Evolutionary conservation across 768 basidiomycete genomes (phyloP), one percentile per base, ranked within the genome.

Genomic region (Termitomyces sp.): DNA sequence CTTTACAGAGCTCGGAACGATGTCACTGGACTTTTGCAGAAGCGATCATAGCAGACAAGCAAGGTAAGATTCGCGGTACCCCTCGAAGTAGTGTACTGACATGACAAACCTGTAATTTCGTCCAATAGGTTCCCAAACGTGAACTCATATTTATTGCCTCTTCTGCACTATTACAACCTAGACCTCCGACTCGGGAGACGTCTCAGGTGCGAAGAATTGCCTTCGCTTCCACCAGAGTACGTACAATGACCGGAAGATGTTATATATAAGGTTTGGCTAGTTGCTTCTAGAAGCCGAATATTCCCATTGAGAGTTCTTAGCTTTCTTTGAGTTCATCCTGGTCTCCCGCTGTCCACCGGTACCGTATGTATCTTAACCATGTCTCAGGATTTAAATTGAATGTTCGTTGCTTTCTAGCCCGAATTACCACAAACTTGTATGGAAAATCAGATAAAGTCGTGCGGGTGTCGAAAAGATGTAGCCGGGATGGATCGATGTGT

Each of bases 1-100:
- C 61, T 14, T 38, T 69, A 21, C 50, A 59, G 21, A 52, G 55
- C 7, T 58, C 61, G 17, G 65, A 67, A 21, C 51, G 40, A 10
- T 67, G 55, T 17, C 59, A 63, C 23, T 66, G 65, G 66, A 60
- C 44, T n/a, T 68, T 64, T 54, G 64, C 62, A 14, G 68, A 68
- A 53, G 57, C 25, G 5, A 62, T 66, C 16, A 60, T 65, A 1
- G 48, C 54, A 34, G 63, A 54, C 16, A 67, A 64, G 43, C 61
- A 46, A 52, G 41, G 66, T 64, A 17, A 54, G 63, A 43, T 8
- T 35, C 2, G 25, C 3, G 17, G 38, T 17, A 23, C 25, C 11
- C 17, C 9, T 27, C 8, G 10, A 25, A 38, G 25, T 12, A 6
- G 7, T 38, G 11, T 27, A 40, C 17, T 51, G 50, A 29, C 35